Evolutionary conservation across 2,329 filamentous ascomycete genomes (phyloP), one percentile per base, ranked within the genome.

Genomic region (Alternaria brassicicola): DNA sequence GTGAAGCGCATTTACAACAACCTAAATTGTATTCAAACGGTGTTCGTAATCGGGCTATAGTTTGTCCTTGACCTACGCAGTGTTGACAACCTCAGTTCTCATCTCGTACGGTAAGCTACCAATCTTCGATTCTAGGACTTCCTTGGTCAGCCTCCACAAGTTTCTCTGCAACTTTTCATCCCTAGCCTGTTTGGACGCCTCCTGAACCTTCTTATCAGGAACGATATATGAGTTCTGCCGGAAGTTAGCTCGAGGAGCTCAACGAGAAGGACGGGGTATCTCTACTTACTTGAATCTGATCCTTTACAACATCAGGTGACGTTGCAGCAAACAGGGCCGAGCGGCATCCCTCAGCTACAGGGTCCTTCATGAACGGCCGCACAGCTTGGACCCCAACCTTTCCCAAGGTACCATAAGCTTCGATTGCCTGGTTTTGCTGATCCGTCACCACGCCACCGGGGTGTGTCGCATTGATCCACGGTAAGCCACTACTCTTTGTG

Each of bases 381-480:
- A 78, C 69, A 3, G 71, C 76, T 47, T 73, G 77, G 9, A 82
- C 80, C 2, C 79, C 80, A 31, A 83, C 65, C 54, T 80, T 81
- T 15, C 81, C 81, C 1, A 82, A 59, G 0, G 73, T 77, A 1
- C 82, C 82, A 57, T 86, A 84, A 1, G 81, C 79, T 31, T 84
- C 81, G 13, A 79, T 76, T 0, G 82, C 80, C 58, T 85, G 83
- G 6, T 78, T 66, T 52, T 75, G 81, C 66, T 83, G 81, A 60
- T 82, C 80, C 0, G 82, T 84, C 6, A 62, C 63, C 13, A 84
- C 79, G 9, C 68, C 83, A 1, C 83, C 83, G 0, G 83, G 82
- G 55, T 85, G 82, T 6, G 78, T 80, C 0, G 81, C 81, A 51
- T 83, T 83, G 66, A 83, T 78, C 74, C 76, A 83, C 3, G 82